phyloP scores from a whole-genome alignment of 257 asterid genomes.

The Leonotis leonurus region DNA sequence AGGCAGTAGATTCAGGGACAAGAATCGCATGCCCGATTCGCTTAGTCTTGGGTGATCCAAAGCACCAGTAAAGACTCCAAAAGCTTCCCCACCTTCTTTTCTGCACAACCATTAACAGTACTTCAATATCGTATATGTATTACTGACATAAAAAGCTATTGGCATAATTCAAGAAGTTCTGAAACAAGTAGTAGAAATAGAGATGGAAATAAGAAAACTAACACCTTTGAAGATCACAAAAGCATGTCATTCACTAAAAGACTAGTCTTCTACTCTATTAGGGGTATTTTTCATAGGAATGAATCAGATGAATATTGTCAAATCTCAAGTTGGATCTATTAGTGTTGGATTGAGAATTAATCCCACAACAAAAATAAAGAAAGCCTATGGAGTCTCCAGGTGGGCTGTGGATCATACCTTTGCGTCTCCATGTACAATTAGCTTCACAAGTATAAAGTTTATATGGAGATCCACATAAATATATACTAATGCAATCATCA shows the following conservation, averaged over 20 bases:
- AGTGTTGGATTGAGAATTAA: too few relatives aligned
- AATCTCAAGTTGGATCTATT: slow-evolving; percentile 5
- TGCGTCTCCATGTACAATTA: too few relatives aligned
- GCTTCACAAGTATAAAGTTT: background rate
- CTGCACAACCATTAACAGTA: slow-evolving; percentile 35
- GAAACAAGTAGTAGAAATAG: background rate
- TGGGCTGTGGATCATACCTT: too few relatives aligned
- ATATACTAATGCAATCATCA: too few relatives aligned
- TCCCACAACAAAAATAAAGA: too few relatives aligned
- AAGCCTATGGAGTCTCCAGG: too few relatives aligned
- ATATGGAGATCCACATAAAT: background rate
- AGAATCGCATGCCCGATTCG: slow-evolving; percentile 74
- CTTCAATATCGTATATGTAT: background rate
- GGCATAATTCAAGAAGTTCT: background rate
- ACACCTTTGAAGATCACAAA: background rate
- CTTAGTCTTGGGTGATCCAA: slow-evolving; percentile 54
- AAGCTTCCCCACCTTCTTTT: slow-evolving; percentile 82
- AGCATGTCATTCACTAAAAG: background rate
- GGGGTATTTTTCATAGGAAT: too few relatives aligned
- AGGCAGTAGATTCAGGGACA: slow-evolving; percentile 47
- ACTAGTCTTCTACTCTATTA: too few relatives aligned
- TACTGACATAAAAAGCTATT: background rate
- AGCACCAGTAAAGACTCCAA: slow-evolving; percentile 79
- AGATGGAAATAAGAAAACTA: background rate
- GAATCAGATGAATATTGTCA: too few relatives aligned